A percentile compares a stretch with the other conserved stretches of the same genome.
These are phyloP conservation scores for Adenanthera pavonina DNA, from an alignment of 306 rosid species.

Conservation along the genomic window DNA sequence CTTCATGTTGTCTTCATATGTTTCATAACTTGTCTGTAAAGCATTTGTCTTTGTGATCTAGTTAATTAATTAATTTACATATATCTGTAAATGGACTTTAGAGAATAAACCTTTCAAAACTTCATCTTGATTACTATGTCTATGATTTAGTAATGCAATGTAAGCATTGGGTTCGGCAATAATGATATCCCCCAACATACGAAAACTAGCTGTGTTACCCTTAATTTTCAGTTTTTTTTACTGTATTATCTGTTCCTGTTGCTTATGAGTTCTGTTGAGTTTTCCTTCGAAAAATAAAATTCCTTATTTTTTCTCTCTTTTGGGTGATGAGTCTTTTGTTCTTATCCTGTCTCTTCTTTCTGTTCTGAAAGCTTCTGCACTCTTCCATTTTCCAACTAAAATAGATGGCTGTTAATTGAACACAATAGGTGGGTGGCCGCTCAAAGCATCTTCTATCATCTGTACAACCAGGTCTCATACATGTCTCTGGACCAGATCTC, in stretches of 20 bases:
- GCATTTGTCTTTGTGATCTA: background rate
- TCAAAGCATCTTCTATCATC: slow-evolving; percentile 94
- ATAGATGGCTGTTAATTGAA: slow-evolving; percentile 28
- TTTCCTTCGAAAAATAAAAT: background rate
- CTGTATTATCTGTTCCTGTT: background rate
- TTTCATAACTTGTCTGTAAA: background rate
- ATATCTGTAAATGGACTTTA: background rate
- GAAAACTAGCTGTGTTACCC: too few species aligned
- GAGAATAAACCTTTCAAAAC: background rate
- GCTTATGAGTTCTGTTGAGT: background rate
- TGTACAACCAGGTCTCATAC: slow-evolving; percentile 96
- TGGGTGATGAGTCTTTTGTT: slow-evolving; percentile 28
- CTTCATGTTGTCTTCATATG: background rate
- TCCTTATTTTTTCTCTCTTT: background rate
- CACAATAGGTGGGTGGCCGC: slow-evolving; percentile 90
- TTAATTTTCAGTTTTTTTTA: background rate
- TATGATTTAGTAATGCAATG: background rate
- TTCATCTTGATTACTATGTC: background rate
- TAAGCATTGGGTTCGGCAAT: too few species aligned
- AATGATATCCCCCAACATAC: too few species aligned
- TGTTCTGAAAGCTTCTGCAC: slow-evolving; percentile 1
- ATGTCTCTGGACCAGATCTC: slow-evolving; percentile 98
- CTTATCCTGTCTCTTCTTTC: background rate
- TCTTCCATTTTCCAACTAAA: slow-evolving; percentile 26
- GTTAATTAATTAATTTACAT: background rate